Conservation (phyloP, 2,329 filamentous ascomycete species). For the Aspergillus pseudoviridinutans region DNA sequence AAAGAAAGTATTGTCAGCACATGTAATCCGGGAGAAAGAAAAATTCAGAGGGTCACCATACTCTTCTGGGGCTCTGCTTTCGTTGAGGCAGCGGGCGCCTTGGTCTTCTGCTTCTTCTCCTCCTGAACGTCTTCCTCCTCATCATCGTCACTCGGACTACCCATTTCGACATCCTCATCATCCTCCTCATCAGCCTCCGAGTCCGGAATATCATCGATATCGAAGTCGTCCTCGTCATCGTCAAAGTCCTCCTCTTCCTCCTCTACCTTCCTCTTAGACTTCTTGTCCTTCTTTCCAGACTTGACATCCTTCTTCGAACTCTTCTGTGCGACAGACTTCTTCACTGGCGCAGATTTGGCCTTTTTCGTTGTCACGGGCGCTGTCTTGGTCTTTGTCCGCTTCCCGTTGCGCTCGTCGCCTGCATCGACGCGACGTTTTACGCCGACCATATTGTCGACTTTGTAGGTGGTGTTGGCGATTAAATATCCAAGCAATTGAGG, state of each 20-base stretch:
- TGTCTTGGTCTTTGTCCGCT: slow-evolving; percentile 35
- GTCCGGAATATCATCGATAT: slow-evolving; percentile 51
- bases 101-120: slow-evolving; percentile 14
- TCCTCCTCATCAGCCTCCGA: slow-evolving; percentile 44
- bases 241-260: slow-evolving; percentile 45
- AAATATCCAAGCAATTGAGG: not conserved
- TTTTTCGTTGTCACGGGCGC: slow-evolving; percentile 21
- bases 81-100: slow-evolving; percentile 14
- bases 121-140: slow-evolving; percentile 34
- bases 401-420: slow-evolving; percentile 37
- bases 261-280: slow-evolving; percentile 33
- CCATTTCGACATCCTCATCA: slow-evolving; percentile 48
- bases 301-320: slow-evolving; percentile 29
- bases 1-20: slow-evolving; percentile 9
- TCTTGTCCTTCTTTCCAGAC: slow-evolving; percentile 31
- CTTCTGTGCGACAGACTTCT: slow-evolving; percentile 18
- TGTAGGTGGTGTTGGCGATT: not conserved
- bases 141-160: slow-evolving; percentile 29
- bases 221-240: slow-evolving; percentile 51
- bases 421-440: slow-evolving; percentile 39
- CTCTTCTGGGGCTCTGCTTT: slow-evolving; percentile 21
- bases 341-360: slow-evolving; percentile 24
- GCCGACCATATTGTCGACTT: slow-evolving; percentile 32
- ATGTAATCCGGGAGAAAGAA: slow-evolving; percentile 5
- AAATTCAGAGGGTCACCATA: slow-evolving; percentile 23